Evolutionary conservation across 2,329 filamentous ascomycete genomes (phyloP).

Genomic region (Penicillium sp.): DNA sequence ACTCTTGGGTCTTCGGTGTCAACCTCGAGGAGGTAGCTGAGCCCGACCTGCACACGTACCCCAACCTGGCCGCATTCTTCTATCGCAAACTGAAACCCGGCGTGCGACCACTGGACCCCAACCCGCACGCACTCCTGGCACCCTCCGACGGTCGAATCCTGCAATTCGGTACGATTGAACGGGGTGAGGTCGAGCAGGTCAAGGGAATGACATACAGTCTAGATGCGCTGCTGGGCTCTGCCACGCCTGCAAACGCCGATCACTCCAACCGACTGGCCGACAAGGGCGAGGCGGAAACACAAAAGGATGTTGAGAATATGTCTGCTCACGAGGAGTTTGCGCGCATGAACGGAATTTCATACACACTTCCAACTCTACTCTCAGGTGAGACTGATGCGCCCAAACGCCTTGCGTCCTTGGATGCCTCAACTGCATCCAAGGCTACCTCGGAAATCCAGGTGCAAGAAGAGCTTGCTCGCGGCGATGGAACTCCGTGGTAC

Average conservation of each 20-base stretch:
- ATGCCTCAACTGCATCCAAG: slow-evolving; percentile 71
- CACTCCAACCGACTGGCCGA: slow-evolving; percentile 39
- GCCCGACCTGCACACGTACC: slow-evolving; percentile 82
- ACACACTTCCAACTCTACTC: slow-evolving; percentile 84
- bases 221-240: slow-evolving; percentile 79
- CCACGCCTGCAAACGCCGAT: slow-evolving; percentile 48
- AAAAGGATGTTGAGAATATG: slow-evolving; percentile 63
- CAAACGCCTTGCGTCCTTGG: slow-evolving; percentile 58
- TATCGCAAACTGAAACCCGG: slow-evolving; percentile 93
- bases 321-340: slow-evolving; percentile 90
- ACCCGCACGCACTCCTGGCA: slow-evolving; percentile 76
- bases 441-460: slow-evolving; percentile 80
- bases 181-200: slow-evolving; percentile 95
- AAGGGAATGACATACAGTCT: slow-evolving; percentile 98
- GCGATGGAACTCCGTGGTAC: slow-evolving; percentile 67
- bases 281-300: slow-evolving; percentile 32
- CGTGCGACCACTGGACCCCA: slow-evolving; percentile 77
- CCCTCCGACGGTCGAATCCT: slow-evolving; percentile 89
- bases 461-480: slow-evolving; percentile 75
- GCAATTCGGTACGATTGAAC: slow-evolving; percentile 87
- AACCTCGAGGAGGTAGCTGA: slow-evolving; percentile 85
- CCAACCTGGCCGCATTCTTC: slow-evolving; percentile 95
- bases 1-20: slow-evolving; percentile 89
- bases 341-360: slow-evolving; percentile 89
- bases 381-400: slow-evolving; percentile 61